These are phyloP conservation scores for Schizophyllum amplum DNA, from an alignment of 1,284 basidiomycete genomes.

Conservation along the genomic window DNA sequence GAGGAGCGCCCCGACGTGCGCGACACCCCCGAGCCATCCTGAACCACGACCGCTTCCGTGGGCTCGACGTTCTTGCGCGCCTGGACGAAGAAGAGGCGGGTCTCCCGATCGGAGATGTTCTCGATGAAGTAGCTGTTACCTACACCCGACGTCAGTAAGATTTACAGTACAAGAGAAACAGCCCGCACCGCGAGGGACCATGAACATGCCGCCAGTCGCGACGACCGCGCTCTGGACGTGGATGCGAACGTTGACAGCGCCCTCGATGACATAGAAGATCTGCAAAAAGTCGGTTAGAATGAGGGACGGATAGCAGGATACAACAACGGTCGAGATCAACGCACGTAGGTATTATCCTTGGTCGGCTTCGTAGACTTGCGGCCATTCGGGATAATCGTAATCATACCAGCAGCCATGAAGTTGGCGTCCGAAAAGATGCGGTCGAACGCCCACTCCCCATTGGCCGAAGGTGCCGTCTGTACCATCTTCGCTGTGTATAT, in stretches of 20 bases:
- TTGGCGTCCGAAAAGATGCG: conserved; percentile 93
- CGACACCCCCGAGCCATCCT: conserved; percentile 9
- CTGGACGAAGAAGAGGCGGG: conserved; percentile 89
- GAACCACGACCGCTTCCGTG: conserved; percentile 20
- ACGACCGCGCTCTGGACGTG: conserved; percentile 76
- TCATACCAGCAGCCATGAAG: conserved; percentile 85
- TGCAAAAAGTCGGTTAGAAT: conserved; percentile 29
- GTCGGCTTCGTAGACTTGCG: conserved; percentile 84
- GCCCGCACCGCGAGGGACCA: conserved; percentile 75
- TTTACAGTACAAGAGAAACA: neutral
- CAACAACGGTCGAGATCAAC: conserved; percentile 24
- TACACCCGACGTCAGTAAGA: conserved; percentile 19
- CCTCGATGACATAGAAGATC: conserved; percentile 86
- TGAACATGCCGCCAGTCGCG: conserved; percentile 79
- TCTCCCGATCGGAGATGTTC: conserved; percentile 78
- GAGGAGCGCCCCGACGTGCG: neutral
- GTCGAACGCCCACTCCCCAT: conserved; percentile 76
- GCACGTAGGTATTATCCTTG: conserved; percentile 93
- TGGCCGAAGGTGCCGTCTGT: conserved; percentile 47
- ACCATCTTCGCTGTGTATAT: conserved; percentile 68
- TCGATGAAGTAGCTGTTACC: conserved; percentile 89
- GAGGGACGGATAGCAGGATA: neutral
- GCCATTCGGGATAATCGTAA: conserved; percentile 71
- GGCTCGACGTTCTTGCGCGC: conserved; percentile 50
- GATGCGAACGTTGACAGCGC: conserved; percentile 80